Evolutionary conservation across 1,139 yeast genomes (phyloP).

Genomic region (Yamadazyma epiphylla): DNA sequence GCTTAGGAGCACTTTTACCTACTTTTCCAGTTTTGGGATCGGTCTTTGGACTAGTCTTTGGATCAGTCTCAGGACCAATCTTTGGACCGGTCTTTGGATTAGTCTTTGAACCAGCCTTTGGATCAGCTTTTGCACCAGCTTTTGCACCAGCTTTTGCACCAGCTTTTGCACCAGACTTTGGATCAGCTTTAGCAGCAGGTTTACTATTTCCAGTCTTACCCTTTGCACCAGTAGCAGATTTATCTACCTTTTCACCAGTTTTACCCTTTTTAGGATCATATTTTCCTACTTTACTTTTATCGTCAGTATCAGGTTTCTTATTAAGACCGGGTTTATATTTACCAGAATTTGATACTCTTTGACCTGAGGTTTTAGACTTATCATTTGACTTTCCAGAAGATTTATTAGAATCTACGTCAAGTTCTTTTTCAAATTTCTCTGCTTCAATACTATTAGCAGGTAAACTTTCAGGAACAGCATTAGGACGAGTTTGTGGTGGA

Average conservation of each 20-base stretch:
- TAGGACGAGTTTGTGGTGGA: slow-evolving; percentile 2
- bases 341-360: not conserved
- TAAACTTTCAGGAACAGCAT: no score
- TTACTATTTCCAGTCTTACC: not conserved
- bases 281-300: no score
- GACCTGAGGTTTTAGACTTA: slow-evolving; percentile 1
- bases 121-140: not conserved
- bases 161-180: not conserved
- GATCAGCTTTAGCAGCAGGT: not conserved
- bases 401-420: no score
- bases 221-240: not conserved
- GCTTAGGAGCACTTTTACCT: no score
- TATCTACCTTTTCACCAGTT: not conserved
- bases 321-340: no score
- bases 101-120: slow-evolving; percentile 1
- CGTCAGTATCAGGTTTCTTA: no score
- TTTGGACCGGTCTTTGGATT: slow-evolving; percentile 1
- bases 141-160: not conserved
- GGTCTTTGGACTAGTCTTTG: no score
- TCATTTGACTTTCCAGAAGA: slow-evolving; percentile 1
- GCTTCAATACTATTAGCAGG: no score
- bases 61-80: no score
- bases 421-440: no score
- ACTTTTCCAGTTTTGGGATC: no score
- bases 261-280: slow-evolving; percentile 1